These are phyloP conservation scores for Annulohypoxylon nitens DNA, from an alignment of 495 filamentous ascomycete genomes.

Conservation along the genomic window DNA sequence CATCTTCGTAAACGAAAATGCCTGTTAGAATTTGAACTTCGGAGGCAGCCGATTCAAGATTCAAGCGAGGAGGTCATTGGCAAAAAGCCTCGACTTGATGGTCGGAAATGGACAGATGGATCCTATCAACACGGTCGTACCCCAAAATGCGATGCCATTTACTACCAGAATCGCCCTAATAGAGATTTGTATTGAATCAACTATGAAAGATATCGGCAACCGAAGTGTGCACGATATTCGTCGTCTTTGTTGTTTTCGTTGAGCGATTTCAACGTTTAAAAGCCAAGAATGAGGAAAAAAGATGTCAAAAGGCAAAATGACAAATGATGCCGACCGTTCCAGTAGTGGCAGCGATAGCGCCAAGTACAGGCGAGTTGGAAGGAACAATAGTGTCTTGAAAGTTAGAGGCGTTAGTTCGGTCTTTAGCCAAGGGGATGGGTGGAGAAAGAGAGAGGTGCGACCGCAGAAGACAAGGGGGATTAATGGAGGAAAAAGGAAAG, in stretches of 20 bases:
- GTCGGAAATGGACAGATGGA: slow-evolving; percentile 26
- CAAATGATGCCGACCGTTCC: slow-evolving; percentile 32
- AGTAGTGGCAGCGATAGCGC: slow-evolving; percentile 13
- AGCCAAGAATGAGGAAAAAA: slow-evolving; percentile 6
- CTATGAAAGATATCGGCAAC: neutral
- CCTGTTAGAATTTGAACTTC: slow-evolving; percentile 4
- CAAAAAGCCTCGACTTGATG: slow-evolving; percentile 41
- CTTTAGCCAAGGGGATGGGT: slow-evolving; percentile 40
- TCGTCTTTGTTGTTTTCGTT: slow-evolving; percentile 11
- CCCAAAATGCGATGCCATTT: slow-evolving; percentile 40
- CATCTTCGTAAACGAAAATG: slow-evolving; percentile 44
- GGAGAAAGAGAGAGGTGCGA: slow-evolving; percentile 47
- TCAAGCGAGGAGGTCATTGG: slow-evolving; percentile 41
- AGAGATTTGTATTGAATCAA: slow-evolving; percentile 18
- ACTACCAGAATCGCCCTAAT: slow-evolving; percentile 23
- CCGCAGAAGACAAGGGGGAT: slow-evolving; percentile 31
- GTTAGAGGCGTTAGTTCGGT: slow-evolving; percentile 34
- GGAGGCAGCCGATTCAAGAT: slow-evolving; percentile 33
- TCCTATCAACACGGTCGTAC: slow-evolving; percentile 34
- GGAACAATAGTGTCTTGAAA: slow-evolving; percentile 35
- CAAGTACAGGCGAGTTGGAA: slow-evolving; percentile 35
- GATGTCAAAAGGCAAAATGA: slow-evolving; percentile 20
- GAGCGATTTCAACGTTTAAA: neutral
- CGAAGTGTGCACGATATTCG: slow-evolving; percentile 2
- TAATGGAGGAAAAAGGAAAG: slow-evolving; percentile 18